phyloP scores from a whole-genome alignment of 805 yeast genomes.

The Geotrichum ghanense region DNA sequence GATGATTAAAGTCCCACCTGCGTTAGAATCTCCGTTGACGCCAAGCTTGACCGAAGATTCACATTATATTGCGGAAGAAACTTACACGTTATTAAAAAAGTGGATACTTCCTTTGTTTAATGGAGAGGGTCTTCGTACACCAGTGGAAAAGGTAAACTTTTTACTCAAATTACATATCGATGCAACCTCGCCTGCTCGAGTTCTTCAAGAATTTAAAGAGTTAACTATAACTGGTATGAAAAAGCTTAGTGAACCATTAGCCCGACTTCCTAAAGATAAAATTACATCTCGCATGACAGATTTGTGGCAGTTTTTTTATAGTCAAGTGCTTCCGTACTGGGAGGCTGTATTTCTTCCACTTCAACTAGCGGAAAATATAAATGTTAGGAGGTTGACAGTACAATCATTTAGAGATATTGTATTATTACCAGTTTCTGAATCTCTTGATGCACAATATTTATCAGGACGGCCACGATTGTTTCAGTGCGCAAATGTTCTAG shows the following conservation, averaged over 20 bases:
- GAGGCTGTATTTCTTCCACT: conserved; percentile 54
- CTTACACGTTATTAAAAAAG: conserved; percentile 37
- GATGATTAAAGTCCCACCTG: conserved; percentile 23
- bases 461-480: conserved; percentile 26
- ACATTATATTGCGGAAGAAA: conserved; percentile 31
- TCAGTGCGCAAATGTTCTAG: conserved; percentile 53
- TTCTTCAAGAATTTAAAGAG: conserved; percentile 32
- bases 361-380: conserved; percentile 30
- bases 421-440: conserved; percentile 22
- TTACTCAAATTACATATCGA: conserved; percentile 33
- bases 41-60: conserved; percentile 24
- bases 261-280: conserved; percentile 21
- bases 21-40: conserved; percentile 20
- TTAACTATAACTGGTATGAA: conserved; percentile 34
- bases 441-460: conserved; percentile 13
- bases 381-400: conserved; percentile 21
- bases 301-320: conserved; percentile 48
- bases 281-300: conserved; percentile 24
- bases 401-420: conserved; percentile 26
- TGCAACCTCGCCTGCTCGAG: conserved; percentile 27
- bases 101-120: conserved; percentile 36
- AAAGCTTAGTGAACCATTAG: conserved; percentile 14
- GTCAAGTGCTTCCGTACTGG: conserved; percentile 44
- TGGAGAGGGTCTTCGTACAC: conserved; percentile 36
- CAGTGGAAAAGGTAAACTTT: conserved; percentile 47